These are phyloP conservation scores for Stephania yunnanensis DNA, from an alignment of 164 flowering plant genomes.

Conservation along the genomic window DNA sequence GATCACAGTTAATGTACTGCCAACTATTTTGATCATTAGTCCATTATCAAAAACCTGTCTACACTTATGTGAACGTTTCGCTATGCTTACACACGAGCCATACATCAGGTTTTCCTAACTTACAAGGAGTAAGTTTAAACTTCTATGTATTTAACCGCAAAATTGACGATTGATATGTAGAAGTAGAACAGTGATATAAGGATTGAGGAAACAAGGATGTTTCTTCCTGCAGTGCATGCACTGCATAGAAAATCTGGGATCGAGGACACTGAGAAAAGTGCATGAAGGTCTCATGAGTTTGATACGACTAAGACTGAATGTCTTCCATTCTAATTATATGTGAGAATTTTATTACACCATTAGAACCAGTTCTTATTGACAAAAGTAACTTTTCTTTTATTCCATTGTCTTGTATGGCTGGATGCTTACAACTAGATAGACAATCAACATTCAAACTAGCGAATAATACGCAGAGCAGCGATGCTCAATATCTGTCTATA, in stretches of 20 bases:
- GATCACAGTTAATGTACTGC: background rate
- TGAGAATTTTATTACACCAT: too few relatives aligned
- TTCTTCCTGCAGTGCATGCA: background rate
- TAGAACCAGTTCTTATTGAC: background rate
- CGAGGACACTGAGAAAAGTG: too few relatives aligned
- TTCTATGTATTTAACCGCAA: background rate
- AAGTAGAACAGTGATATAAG: background rate
- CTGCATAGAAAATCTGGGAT: background rate
- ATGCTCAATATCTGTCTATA: background rate
- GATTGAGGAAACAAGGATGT: background rate
- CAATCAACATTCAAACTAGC: background rate
- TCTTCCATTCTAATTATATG: too few relatives aligned
- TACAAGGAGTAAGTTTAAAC: too few relatives aligned
- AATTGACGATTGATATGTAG: background rate
- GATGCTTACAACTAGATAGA: background rate
- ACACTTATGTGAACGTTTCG: background rate
- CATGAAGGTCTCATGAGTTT: background rate
- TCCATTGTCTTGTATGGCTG: background rate
- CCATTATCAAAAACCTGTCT: background rate
- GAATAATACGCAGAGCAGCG: background rate
- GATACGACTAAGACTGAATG: background rate
- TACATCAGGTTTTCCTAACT: too few relatives aligned
- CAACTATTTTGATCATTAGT: background rate
- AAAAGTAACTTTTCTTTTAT: background rate
- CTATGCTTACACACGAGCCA: background rate